Evolutionary conservation across 805 yeast genomes (phyloP), one percentile per base, ranked within the genome.

Genomic region (Suhomyces emberorum): DNA sequence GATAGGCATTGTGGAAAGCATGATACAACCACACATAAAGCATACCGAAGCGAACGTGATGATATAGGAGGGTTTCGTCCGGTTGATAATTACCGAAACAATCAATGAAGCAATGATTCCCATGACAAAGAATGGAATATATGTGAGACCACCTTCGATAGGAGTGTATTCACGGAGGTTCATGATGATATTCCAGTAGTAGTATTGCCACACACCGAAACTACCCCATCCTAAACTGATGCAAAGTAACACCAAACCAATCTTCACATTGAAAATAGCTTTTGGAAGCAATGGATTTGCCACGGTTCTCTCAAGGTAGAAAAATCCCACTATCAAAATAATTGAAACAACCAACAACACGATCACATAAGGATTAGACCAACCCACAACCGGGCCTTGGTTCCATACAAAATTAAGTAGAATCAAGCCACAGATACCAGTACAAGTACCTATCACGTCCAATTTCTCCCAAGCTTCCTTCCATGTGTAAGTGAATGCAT

Each of bases 151-250:
- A 1, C 55, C 57, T 16, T 34, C 30, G 12, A 64, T 59, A 2
- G 70, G 55, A 15, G 64, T 48, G 39, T 74, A 70, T 7, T 64
- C 51, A n/a, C 81, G 66, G 18, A 83, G 49, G 35, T 76, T 73
- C 36, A 74, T 48, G 20, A 73, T 47, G 32, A 77, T 69, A 18
- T 70, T 65, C 69, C 75, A 78, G 41, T 72, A 73, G 56, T 81
- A 83, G 49, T 66, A 82, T n/a, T 79, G 64, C 79, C 84, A 82
- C 18, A 82, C 66, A 2, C 91, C 88, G 60, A 83, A 84, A 14
- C 84, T 72, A 1, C 86, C 81, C 93, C 93, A 84, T 0, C 91
- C 91, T 4, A 77, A 59, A 3, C 76, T 66, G 23, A 81, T 61
- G 28, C 76, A 66, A 1, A 59, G 47, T 28, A 84, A 58, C 1